phyloP scores from a whole-genome alignment of 177 flowering plant species.

The Telopea speciosissima region DNA sequence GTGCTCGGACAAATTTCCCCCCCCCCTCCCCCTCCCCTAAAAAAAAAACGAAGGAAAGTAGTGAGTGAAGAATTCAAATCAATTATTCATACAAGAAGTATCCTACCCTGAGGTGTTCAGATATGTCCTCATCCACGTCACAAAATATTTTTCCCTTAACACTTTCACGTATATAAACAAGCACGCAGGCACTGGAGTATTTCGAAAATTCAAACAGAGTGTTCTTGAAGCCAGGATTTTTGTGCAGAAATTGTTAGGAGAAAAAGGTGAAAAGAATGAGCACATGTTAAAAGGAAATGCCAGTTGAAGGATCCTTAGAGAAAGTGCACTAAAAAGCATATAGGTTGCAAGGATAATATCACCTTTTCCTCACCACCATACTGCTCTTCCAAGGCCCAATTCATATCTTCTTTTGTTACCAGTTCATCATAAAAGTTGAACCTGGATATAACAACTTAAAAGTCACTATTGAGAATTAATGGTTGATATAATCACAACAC shows the following conservation, averaged over 20 bases:
- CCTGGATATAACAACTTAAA: conserved; percentile 28
- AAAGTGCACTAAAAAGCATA: no score
- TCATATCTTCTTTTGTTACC: conserved; percentile 76
- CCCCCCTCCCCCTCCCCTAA: no score
- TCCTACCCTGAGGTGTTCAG: no score
- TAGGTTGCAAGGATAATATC: background rate
- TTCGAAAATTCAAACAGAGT: conserved; percentile 82
- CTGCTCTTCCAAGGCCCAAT: conserved; percentile 75
- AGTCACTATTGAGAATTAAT: background rate
- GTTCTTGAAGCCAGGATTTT: conserved; percentile 83
- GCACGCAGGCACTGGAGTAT: conserved; percentile 94
- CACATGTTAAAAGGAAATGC: no score
- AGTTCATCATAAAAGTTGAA: conserved; percentile 80
- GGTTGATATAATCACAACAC: background rate
- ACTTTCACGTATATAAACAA: conserved; percentile 90
- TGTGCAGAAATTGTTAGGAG: conserved; percentile 61
- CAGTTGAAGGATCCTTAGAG: no score
- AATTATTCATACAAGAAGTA: no score
- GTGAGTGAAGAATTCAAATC: no score
- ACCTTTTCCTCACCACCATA: conserved; percentile 95
- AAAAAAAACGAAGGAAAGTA: no score
- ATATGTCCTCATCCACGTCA: no score
- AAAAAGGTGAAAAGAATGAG: conserved; percentile 12
- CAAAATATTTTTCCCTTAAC: conserved; percentile 91
- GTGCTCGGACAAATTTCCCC: background rate